Evolutionary conservation across 169 alveolate genomes (phyloP).

Genomic region (Neospora caninum): DNA sequence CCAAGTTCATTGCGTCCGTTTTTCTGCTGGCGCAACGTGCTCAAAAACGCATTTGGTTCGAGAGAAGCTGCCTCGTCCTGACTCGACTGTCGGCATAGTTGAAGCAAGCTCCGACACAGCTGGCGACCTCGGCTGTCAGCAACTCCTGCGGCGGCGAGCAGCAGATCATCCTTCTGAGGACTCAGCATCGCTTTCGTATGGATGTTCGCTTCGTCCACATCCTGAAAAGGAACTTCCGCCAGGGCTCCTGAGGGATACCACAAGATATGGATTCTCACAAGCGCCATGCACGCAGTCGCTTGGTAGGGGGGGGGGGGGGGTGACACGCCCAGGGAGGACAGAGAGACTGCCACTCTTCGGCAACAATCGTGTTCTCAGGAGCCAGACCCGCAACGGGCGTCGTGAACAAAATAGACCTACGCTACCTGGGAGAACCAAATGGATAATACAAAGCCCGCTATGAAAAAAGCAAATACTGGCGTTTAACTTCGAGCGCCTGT

Average conservation of each 20-base stretch:
- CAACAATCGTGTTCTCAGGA: too few species aligned
- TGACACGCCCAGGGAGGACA: too few species aligned
- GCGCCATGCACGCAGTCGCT: background rate
- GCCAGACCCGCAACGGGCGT: too few species aligned
- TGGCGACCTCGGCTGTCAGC: background rate
- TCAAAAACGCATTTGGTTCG: background rate
- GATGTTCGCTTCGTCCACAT: background rate
- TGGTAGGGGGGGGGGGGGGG: too few species aligned
- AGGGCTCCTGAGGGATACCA: background rate
- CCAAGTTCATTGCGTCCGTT: background rate
- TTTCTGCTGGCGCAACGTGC: background rate
- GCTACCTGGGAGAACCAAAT: too few species aligned
- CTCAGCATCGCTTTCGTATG: background rate
- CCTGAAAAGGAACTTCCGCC: background rate
- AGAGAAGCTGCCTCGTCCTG: background rate
- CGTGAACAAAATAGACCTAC: too few species aligned
- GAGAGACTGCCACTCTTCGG: too few species aligned
- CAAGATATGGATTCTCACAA: background rate
- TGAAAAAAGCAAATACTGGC: too few species aligned
- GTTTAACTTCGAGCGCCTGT: too few species aligned
- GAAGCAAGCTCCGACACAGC: background rate
- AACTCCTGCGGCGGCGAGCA: conserved; percentile 1
- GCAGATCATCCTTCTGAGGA: background rate
- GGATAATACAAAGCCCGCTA: too few species aligned
- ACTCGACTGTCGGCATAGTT: background rate